phyloP scores from a whole-genome alignment of 129 eudicot genomes.

The Logfia minima region DNA sequence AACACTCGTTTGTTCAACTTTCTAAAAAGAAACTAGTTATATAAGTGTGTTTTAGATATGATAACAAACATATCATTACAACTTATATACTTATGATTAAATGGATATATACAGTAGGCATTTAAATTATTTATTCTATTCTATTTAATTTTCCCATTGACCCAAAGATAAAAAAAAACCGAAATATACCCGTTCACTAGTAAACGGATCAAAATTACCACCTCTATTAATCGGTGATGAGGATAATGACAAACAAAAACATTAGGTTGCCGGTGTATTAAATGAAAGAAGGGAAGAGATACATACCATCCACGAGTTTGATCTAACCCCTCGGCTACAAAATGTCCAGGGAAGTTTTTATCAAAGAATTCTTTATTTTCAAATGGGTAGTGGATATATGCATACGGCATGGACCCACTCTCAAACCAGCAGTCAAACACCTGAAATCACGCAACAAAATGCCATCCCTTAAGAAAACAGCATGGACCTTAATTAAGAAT shows the following conservation, averaged over 20 bases:
- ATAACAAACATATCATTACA: too few relatives aligned
- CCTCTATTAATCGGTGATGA: neutral
- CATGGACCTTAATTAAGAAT: neutral
- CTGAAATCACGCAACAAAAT: constrained; percentile 35
- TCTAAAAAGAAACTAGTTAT: neutral
- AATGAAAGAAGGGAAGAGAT: neutral
- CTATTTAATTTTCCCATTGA: neutral
- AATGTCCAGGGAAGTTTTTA: constrained; percentile 82
- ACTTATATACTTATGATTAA: too few relatives aligned
- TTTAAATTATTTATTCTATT: neutral
- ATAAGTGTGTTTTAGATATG: too few relatives aligned
- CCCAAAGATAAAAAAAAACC: neutral
- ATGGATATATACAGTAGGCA: neutral
- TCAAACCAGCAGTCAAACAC: constrained; percentile 99
- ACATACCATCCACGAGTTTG: constrained; percentile 93
- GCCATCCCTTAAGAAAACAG: constrained; percentile 25
- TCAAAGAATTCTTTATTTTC: constrained; percentile 70
- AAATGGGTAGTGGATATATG: constrained; percentile 88
- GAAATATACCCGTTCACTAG: neutral
- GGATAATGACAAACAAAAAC: neutral
- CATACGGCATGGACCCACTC: constrained; percentile 98
- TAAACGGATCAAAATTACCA: neutral
- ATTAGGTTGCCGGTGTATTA: neutral
- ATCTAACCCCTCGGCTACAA: constrained; percentile 96
- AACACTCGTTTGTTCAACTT: neutral